Evolutionary conservation across 1,284 basidiomycete genomes (phyloP), one percentile per base, ranked within the genome.

Genomic region (Melampsora larici-populina): DNA sequence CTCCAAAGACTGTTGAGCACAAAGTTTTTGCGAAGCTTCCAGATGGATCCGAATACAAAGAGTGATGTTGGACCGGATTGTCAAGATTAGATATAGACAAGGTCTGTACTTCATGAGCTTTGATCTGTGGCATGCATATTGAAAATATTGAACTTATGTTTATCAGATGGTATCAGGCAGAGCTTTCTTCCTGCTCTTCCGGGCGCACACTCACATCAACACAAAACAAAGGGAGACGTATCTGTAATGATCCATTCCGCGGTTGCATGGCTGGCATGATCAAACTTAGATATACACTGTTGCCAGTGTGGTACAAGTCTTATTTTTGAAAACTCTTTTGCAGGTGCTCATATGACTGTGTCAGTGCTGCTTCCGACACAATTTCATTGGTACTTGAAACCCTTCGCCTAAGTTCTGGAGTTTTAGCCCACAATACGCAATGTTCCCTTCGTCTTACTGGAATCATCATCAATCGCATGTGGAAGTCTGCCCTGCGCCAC

Each of bases 11-110:
- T 21, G 51, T 55, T 29, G 92, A 96, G 6, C 87, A 89, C 36
- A 90, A 88, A 65, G 84, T 97, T 6, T 88, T 99, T 31, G 97
- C 94, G 84, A 88, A 89, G 46, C 87, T 89, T 58, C 87, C 87
- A 40, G 92, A 93, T 74, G 87, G 91, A 78, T 88, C 87, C 65
- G 93, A 98, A 84, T 96, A 92, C 82, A 94, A 97, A 82, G 96
- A 96, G 33, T 97, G 94, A 94, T 99, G 97, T 86, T 99, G 96
- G 96, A 89, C 92, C 55, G 97, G 97, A 40, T 92, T 90, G 82
- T 92, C 90, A 73, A 91, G 93, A 97, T 95, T 94, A 98, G 96
- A 99, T 84, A 99, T 99, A 96, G 97, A 97, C 83, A 95, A 98
- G 88, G 92, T 91, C n/a, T n/a, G n/a, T n/a, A n/a, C 21, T 26